Evolutionary conservation across 1,284 basidiomycete genomes (phyloP).

Genomic region (Cryptococcus hybrid): DNA sequence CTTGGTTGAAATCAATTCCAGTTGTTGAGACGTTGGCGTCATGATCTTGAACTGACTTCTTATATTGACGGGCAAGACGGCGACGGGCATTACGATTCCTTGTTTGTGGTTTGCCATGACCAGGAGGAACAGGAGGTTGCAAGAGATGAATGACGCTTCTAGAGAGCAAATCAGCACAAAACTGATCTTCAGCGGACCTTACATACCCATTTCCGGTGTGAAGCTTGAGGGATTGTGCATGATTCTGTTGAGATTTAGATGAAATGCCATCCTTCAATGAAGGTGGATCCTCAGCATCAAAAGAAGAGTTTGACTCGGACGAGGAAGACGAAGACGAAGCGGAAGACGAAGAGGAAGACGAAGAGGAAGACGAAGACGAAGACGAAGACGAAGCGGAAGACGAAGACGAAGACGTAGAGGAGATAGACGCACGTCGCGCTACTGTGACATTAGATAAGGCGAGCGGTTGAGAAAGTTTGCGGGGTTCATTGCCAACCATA

Average conservation of each 20-base stretch:
- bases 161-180: too few relatives aligned
- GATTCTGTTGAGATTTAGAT: too few relatives aligned
- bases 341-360: conserved; percentile 11
- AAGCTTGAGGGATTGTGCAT: too few relatives aligned
- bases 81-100: conserved; percentile 41
- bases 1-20: background rate
- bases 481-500: too few relatives aligned
- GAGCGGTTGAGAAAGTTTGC: too few relatives aligned
- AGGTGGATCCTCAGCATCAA: background rate
- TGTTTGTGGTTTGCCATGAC: conserved; percentile 39
- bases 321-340: conserved; percentile 5
- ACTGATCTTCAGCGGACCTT: too few relatives aligned
- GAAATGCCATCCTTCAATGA: too few relatives aligned
- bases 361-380: conserved; percentile 18
- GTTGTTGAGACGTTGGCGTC: background rate
- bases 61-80: conserved; percentile 21
- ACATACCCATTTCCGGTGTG: too few relatives aligned
- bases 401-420: conserved; percentile 10
- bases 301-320: background rate
- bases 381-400: conserved; percentile 20
- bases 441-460: too few relatives aligned
- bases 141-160: background rate
- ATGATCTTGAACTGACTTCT: conserved; percentile 9
- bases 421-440: background rate
- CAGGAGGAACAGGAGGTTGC: conserved; percentile 28